Conservation (phyloP, 345 rosid genomes). For the Camelina hispida region DNA sequence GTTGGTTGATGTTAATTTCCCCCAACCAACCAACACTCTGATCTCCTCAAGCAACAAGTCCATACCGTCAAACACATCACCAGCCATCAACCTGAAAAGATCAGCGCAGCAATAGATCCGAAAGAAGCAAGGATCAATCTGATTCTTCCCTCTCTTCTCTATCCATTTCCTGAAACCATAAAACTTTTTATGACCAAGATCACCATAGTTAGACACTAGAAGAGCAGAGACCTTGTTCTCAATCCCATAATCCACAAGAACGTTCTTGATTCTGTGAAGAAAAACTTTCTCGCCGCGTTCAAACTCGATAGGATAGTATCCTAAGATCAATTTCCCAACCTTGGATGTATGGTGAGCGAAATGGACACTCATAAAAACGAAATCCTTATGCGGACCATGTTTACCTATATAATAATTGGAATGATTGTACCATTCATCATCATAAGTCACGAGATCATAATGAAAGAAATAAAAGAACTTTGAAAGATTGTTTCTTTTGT, state of each 20-base stretch:
- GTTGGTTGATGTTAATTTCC: not conserved
- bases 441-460: not conserved
- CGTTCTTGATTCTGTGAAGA: conserved; percentile 7
- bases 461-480: too few relatives aligned
- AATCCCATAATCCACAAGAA: conserved; percentile 20
- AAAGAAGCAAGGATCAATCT: not conserved
- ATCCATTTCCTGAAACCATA: conserved; percentile 14
- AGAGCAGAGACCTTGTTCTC: conserved; percentile 23
- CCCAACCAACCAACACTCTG: conserved; percentile 35
- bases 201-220: conserved; percentile 12
- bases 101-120: conserved; percentile 30
- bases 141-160: not conserved
- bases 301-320: conserved; percentile 19
- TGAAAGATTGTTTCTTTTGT: too few relatives aligned
- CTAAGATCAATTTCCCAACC: conserved; percentile 28
- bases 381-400: not conserved
- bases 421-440: not conserved
- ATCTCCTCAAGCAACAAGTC: conserved; percentile 20
- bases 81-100: conserved; percentile 35
- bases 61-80: not conserved
- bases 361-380: conserved; percentile 12
- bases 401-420: not conserved
- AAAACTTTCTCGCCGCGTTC: not conserved
- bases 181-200: not conserved
- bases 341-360: not conserved